A percentile compares a stretch with the other conserved stretches of the same genome.
phyloP scores from a whole-genome alignment of 2,329 filamentous ascomycete genomes.

The Macroventuria anomochaeta region DNA sequence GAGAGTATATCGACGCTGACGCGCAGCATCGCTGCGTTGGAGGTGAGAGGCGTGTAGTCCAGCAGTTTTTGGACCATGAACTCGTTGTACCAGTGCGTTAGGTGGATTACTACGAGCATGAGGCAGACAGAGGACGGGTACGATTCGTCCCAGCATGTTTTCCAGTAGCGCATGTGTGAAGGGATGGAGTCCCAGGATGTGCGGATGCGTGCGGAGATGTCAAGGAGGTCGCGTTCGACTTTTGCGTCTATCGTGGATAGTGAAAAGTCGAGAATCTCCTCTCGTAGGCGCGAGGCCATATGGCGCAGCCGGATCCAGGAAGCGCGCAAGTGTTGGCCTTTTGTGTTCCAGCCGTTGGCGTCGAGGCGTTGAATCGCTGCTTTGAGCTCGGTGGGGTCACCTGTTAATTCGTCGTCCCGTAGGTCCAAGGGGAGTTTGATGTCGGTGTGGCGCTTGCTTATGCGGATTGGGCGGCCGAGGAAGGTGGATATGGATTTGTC shows the following conservation, averaged over 20 bases:
- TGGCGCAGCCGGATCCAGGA: slow-evolving; percentile 39
- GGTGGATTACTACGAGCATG: slow-evolving; percentile 44
- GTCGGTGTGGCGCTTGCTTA: slow-evolving; percentile 41
- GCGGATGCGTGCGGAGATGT: slow-evolving; percentile 39
- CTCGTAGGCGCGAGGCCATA: slow-evolving; percentile 35
- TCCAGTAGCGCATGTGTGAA: slow-evolving; percentile 39
- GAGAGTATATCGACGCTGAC: slow-evolving; percentile 38
- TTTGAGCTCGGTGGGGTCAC: slow-evolving; percentile 23
- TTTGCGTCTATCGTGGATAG: slow-evolving; percentile 29
- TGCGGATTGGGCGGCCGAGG: slow-evolving; percentile 41
- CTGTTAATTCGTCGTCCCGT: slow-evolving; percentile 35
- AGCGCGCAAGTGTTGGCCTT: slow-evolving; percentile 32
- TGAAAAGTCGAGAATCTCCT: slow-evolving; percentile 44
- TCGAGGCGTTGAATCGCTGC: slow-evolving; percentile 32
- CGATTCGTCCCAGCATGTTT: slow-evolving; percentile 38
- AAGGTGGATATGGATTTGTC: slow-evolving; percentile 47
- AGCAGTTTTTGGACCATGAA: slow-evolving; percentile 47
- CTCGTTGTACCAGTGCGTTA: slow-evolving; percentile 45
- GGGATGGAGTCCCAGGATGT: slow-evolving; percentile 38
- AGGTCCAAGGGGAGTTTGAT: slow-evolving; percentile 40
- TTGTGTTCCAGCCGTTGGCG: slow-evolving; percentile 51
- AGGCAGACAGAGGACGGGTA: slow-evolving; percentile 36
- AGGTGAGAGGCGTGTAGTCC: slow-evolving; percentile 32
- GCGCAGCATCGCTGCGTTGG: slow-evolving; percentile 34
- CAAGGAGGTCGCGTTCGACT: slow-evolving; percentile 32